phyloP scores from a whole-genome alignment of 106 monocot species.

The Xerophyta viscosa region DNA sequence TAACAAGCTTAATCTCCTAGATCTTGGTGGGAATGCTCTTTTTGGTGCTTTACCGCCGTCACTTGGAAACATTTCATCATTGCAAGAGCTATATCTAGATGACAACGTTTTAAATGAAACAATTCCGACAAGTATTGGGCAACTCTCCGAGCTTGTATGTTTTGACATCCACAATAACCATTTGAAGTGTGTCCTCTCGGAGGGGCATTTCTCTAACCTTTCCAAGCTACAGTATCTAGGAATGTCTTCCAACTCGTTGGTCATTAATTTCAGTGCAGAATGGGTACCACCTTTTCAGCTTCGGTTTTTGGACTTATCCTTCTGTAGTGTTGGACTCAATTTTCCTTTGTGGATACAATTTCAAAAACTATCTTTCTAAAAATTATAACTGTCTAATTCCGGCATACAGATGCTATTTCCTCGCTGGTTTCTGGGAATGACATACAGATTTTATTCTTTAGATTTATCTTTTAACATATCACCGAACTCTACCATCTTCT shows the following conservation, averaged over 20 bases:
- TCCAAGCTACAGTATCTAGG: too few relatives aligned
- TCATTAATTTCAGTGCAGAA: too few relatives aligned
- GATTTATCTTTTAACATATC: too few relatives aligned
- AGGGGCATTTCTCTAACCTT: too few relatives aligned
- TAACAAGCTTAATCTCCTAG: too few relatives aligned
- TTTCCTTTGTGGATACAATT: too few relatives aligned
- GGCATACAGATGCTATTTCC: slow-evolving; percentile 15
- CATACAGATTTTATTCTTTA: neutral
- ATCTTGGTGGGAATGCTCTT: too few relatives aligned
- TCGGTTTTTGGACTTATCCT: too few relatives aligned
- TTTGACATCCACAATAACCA: slow-evolving; percentile 2
- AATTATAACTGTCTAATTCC: slow-evolving; percentile 3
- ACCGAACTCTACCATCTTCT: too few relatives aligned
- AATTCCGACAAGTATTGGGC: slow-evolving; percentile 5
- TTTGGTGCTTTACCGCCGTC: slow-evolving; percentile 11
- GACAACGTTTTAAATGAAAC: slow-evolving; percentile 3
- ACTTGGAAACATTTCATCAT: slow-evolving; percentile 3
- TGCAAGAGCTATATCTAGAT: slow-evolving; percentile 5
- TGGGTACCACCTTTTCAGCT: too few relatives aligned
- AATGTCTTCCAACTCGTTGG: too few relatives aligned
- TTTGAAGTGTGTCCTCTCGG: slow-evolving; percentile 11
- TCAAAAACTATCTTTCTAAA: neutral
- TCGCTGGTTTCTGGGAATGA: slow-evolving; percentile 18
- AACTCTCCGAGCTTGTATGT: slow-evolving; percentile 3
- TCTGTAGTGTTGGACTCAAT: too few relatives aligned